Conservation (phyloP, 768 basidiomycete species). For the Atractiella rhizophila region DNA sequence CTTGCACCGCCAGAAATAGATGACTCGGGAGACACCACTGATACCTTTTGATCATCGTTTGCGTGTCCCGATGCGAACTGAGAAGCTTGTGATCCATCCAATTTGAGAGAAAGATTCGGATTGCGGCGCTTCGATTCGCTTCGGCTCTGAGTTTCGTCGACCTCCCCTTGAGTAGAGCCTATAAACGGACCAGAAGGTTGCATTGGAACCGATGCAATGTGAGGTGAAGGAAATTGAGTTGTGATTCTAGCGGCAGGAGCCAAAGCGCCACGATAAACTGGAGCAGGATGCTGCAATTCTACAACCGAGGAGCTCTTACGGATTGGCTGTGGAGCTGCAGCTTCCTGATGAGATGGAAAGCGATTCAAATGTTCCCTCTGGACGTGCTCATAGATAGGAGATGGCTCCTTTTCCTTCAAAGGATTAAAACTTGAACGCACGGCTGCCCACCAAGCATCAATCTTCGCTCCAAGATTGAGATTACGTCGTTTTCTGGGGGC, state of each 20-base stretch:
- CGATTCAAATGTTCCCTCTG: not conserved
- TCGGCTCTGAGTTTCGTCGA: not conserved
- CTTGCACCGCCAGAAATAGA: no score
- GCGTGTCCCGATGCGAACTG: no score
- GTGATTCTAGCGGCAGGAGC: slow-evolving; percentile 10
- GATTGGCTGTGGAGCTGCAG: not conserved
- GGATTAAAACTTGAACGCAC: slow-evolving; percentile 13
- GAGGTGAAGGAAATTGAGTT: slow-evolving; percentile 2
- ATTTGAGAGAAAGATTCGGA: slow-evolving; percentile 16
- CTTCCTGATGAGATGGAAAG: not conserved
- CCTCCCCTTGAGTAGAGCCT: slow-evolving; percentile 5
- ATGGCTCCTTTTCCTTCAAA: slow-evolving; percentile 1
- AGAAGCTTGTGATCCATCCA: slow-evolving; percentile 8
- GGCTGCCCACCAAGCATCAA: slow-evolving; percentile 18
- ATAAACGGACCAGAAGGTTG: not conserved
- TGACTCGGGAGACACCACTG: no score
- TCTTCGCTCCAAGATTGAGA: slow-evolving; percentile 14
- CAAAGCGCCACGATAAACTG: slow-evolving; percentile 8
- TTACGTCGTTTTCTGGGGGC: slow-evolving; percentile 9
- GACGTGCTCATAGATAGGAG: not conserved
- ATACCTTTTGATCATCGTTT: no score
- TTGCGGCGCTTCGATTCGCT: slow-evolving; percentile 9
- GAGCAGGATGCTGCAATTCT: slow-evolving; percentile 3
- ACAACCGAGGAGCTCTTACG: slow-evolving; percentile 11
- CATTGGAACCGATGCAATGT: not conserved